Evolutionary conservation across 2,329 filamentous ascomycete species (phyloP).

Genomic region (Fusarium pseudograminearum): DNA sequence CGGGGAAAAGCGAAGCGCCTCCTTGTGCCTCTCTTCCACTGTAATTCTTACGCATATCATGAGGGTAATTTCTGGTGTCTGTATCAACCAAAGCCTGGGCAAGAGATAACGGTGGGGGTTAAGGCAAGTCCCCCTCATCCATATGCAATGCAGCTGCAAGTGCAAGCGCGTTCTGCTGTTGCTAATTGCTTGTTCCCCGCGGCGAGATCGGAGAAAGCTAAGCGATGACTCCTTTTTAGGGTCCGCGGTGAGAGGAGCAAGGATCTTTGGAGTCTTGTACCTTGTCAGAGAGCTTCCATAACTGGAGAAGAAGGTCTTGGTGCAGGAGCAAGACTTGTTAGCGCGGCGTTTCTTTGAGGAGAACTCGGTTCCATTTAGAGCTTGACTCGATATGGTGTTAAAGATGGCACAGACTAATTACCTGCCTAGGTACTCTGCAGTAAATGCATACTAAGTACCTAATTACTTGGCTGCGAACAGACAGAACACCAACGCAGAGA

Average conservation of each 20-base stretch:
- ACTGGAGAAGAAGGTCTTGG: conserved; percentile 44
- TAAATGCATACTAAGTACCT: conserved; percentile 19
- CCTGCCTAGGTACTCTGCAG: too few species aligned
- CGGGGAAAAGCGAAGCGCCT: conserved; percentile 21
- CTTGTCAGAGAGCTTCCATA: conserved; percentile 42
- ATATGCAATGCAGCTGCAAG: conserved; percentile 25
- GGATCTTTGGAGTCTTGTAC: conserved; percentile 15
- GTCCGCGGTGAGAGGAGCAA: conserved; percentile 26
- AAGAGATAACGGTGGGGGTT: conserved; percentile 42
- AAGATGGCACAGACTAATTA: conserved; percentile 5
- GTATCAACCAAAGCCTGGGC: conserved; percentile 27
- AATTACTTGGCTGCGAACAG: conserved; percentile 39
- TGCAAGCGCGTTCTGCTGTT: conserved; percentile 27
- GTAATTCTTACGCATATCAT: conserved; percentile 44
- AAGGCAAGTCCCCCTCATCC: conserved; percentile 13
- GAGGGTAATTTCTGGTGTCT: conserved; percentile 41
- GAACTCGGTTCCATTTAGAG: conserved; percentile 10
- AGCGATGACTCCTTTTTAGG: conserved; percentile 44
- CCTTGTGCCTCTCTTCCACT: conserved; percentile 1
- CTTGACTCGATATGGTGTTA: conserved; percentile 44
- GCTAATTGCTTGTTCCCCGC: conserved; percentile 35
- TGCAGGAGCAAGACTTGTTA: conserved; percentile 32
- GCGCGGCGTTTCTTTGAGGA: conserved; percentile 32
- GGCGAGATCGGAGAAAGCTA: conserved; percentile 47
- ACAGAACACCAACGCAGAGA: conserved; percentile 28